Evolutionary conservation across 331 rosid genomes (phyloP), one percentile per base, ranked within the genome.

Genomic region (Erythrophleum ivorense): DNA sequence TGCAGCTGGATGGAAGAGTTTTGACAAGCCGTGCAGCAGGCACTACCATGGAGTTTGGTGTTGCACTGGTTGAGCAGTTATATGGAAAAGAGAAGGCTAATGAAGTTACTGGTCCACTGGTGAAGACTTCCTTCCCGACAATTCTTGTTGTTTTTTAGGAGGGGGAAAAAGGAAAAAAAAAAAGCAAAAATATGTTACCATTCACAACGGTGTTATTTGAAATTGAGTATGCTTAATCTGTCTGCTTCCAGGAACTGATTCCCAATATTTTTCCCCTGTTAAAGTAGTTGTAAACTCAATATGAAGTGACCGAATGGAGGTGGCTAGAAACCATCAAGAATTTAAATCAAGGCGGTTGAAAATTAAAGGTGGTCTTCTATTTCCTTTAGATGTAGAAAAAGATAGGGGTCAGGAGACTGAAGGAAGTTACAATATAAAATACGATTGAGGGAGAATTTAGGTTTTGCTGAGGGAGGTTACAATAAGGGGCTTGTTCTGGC

Each of bases 1-100:
- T 95, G 73, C 98, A 93, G 78, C 62, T 89, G 71, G 98, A 95
- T 89, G 94, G 94, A 46, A 91, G 69, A 80, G 93, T 88, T 71
- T 93, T 93, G 79, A 93, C 98, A 41, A 95, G 97, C 73, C 89
- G 96, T 76, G 98, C 92, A 13, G 96, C 94, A 31, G 98, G 98
- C 73, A 95, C 98, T 53, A 90, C 97, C 87, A 87, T 93, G 92
- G 98, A 95, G 84, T 95, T 84, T 53, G 86, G 89, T 3, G 82
- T 93, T 86, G 90, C 91, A 0, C 77, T 95, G 73, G 89, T 90
- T 77, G 98, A 93, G 86, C 97, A 90, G 78, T 81, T 95, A 88
- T 90, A 76, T 65, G 98, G 98, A 78, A 93, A 93, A 84, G 97
- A 89, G 70, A 93, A 91, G 86, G 97, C 93, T 15, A 89, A 86